Base-by-base conservation (phyloP, 1,284 basidiomycete genomes). In the Leccinum griseonigrum region DNA sequence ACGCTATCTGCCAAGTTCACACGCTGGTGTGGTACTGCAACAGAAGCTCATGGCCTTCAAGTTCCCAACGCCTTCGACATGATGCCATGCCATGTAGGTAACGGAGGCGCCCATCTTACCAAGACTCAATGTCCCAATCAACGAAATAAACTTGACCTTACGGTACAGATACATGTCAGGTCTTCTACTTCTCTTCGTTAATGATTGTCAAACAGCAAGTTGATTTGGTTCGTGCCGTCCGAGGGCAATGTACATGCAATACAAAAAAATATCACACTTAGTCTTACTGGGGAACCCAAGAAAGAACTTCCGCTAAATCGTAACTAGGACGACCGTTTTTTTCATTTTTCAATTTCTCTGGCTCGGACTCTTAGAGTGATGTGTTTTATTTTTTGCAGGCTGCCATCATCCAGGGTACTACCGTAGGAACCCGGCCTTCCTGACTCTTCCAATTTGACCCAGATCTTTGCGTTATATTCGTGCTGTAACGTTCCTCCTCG, bases 401-500 rank as follows among this genome's bases (percentile, higher is more conserved):
- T 40, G 55, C 38, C 18, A 40, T 56, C 26, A 32, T 38, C n/a
- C 32, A 46, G 16, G 31, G 34, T 16, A 18, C 18, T 7, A 34
- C 28, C 3, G 2, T 22, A 14, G 16, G 46, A 28, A 46, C n/a
- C 29, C 18, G 13, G n/a, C 22, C 22, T 22, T 22, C 22, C 22
- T 22, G 22, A 22, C 22, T 22, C 11, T 29, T 16, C 28, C 18
- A 11, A 7, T 16, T 26, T 29, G 34, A 36, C n/a, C 16, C 36
- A 43, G 40, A 22, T 22, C 43, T 46, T 46, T 22, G 43, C 36
- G 40, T 22, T 29, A n/a, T 22, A 46, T 59, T 50, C 18, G 7
- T 59, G n/a, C 28, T 10, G 18, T 43, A 11, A 32, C 14, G 22
- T 53, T 52, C 40, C 61, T 55, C 63, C 64, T 55, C 26, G 50